Evolutionary conservation across 2,329 filamentous ascomycete species (phyloP), one percentile per base, ranked within the genome.

Genomic region (Sarocladiaceae sp.): DNA sequence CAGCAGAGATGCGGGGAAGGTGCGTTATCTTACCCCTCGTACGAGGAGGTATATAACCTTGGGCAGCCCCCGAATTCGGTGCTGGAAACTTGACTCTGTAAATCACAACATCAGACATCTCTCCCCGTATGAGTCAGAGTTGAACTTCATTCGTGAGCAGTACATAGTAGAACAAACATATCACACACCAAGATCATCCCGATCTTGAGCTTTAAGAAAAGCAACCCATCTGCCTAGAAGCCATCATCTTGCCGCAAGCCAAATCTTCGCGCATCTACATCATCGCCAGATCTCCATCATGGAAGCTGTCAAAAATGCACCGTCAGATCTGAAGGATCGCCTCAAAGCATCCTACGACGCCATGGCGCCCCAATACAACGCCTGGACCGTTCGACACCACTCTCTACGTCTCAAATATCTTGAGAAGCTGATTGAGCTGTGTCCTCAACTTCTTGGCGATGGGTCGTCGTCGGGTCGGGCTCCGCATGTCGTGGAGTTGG

Each of bases 281-380:
- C 40, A 17, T 15, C 29, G 15, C 8, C 29, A 33, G 29, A 8
- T 33, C 8, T 33, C 29, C 13, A 40, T 12, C 26, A 52, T 33
- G 31, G 48, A 53, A 46, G 25, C 53, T 26, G 23, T n/a, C 5
- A 11, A 31, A 12, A 3, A 25, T 33, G n/a, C 44, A 1, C 61
- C 62, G 25, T 51, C 51, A 2, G 57, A 72, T 54, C 52, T 73
- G 55, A 73, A 73, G 56, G 54, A 60, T n/a, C 69, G 71, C 44
- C 44, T 72, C 52, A 66, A 66, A 51, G 60, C 59, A 4, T 71
- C 70, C 2, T 73, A 73, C 59, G 67, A 73, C 53, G 59, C 61
- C 29, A 72, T 74, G 52, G 69, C 69, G 3, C 53, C 62, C 1
- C 53, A 53, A 7, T 74, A 75, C 63, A 73, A 71, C 55, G 57